These are phyloP conservation scores for Euphorbia corollata DNA, from an alignment of 441 rosid species.

Conservation along the genomic window DNA sequence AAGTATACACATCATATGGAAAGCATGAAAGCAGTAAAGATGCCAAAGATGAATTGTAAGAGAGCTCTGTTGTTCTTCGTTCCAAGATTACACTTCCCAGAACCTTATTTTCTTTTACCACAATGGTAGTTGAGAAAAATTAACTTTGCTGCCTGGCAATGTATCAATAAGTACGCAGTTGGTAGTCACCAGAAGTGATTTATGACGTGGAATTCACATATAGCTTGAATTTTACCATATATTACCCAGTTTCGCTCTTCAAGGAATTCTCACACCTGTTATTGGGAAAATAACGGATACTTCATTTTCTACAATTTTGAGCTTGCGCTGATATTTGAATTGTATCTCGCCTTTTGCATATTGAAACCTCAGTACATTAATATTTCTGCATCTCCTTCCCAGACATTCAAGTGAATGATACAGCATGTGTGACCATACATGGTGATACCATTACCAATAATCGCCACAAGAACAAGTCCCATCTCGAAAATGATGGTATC, in stretches of 20 bases:
- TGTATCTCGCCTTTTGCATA: not conserved
- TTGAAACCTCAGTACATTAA: not conserved
- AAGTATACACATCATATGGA: conserved; percentile 48
- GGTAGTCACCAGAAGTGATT: too few relatives aligned
- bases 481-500: conserved; percentile 55
- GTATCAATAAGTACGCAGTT: conserved; percentile 12
- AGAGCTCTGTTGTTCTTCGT: not conserved
- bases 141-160: not conserved
- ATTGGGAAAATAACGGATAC: not conserved
- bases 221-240: not conserved
- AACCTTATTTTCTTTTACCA: conserved; percentile 7
- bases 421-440: not conserved
- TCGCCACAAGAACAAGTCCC: conserved; percentile 68
- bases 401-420: not conserved
- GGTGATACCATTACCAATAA: conserved; percentile 44
- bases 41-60: conserved; percentile 26
- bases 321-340: not conserved
- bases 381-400: not conserved
- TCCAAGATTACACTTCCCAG: not conserved
- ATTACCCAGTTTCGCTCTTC: not conserved
- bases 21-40: conserved; percentile 23
- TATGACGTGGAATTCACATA: not conserved
- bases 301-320: not conserved
- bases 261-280: not conserved
- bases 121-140: not conserved